These are phyloP conservation scores for Sporothrix curviconia DNA, from an alignment of 2,329 filamentous ascomycete genomes.

Conservation along the genomic window DNA sequence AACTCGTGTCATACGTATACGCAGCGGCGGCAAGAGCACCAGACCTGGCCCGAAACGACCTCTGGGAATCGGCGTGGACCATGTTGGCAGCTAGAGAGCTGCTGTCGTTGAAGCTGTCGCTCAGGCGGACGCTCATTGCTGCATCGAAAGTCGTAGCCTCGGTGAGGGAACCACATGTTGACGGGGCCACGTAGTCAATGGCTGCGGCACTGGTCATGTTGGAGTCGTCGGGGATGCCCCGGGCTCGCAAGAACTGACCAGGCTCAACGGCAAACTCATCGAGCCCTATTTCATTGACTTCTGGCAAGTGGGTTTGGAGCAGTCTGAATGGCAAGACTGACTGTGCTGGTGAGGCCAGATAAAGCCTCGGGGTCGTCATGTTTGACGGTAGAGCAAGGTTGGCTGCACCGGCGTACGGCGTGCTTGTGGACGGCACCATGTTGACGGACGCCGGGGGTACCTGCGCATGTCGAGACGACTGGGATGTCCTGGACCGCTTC, in stretches of 20 bases:
- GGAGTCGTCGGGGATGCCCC: too few relatives aligned
- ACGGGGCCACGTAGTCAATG: too few relatives aligned
- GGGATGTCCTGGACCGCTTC: constrained; percentile 13
- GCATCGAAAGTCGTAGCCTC: constrained; percentile 28
- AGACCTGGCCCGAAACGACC: constrained; percentile 20
- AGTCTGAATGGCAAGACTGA: too few relatives aligned
- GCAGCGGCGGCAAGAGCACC: background rate
- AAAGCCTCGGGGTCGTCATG: background rate
- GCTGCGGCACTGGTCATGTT: too few relatives aligned
- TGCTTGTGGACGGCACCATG: constrained; percentile 10
- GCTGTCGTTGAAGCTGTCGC: constrained; percentile 25
- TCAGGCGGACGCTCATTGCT: constrained; percentile 29
- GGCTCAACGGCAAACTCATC: too few relatives aligned
- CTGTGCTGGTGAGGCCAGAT: too few relatives aligned
- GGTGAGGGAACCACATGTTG: constrained; percentile 31
- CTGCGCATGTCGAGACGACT: background rate
- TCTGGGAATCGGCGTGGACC: constrained; percentile 29
- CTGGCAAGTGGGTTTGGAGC: too few relatives aligned
- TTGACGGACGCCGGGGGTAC: background rate
- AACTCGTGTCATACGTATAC: background rate
- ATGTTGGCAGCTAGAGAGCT: constrained; percentile 25
- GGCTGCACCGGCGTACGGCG: background rate
- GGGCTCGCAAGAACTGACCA: too few relatives aligned
- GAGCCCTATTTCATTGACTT: too few relatives aligned
- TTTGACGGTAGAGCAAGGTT: background rate